A percentile compares a stretch with the other conserved stretches of the same genome.
Conservation (phyloP, 129 eudicot species). For the Chrysanthemum seticuspe region DNA sequence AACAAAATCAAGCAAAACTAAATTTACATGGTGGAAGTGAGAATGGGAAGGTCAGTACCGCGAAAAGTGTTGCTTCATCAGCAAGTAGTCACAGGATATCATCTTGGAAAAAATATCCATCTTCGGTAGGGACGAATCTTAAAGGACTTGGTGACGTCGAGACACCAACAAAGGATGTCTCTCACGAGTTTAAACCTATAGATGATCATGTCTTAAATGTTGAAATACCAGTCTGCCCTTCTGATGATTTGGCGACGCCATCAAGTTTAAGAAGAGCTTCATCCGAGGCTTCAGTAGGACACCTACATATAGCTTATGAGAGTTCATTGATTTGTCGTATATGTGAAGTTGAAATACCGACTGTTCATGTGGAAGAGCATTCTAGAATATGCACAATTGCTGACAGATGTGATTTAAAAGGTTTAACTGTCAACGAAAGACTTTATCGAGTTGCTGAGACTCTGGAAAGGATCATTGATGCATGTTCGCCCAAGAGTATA, state of each 20-base stretch:
- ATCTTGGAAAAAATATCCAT: constrained; percentile 83
- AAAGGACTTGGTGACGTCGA: constrained; percentile 50
- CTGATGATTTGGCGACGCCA: constrained; percentile 48
- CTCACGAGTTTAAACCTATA: constrained; percentile 39
- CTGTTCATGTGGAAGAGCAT: constrained; percentile 84
- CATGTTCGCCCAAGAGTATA: constrained; percentile 67
- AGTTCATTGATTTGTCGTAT: constrained; percentile 88
- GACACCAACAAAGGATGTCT: constrained; percentile 41
- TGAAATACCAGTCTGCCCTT: constrained; percentile 44
- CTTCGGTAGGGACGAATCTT: constrained; percentile 53
- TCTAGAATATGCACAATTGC: constrained; percentile 95
- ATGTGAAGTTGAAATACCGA: constrained; percentile 99
- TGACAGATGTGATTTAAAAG: constrained; percentile 97
- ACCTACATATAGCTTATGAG: constrained; percentile 53
- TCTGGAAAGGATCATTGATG: constrained; percentile 79
- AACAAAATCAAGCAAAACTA: constrained; percentile 37
- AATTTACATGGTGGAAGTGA: constrained; percentile 31
- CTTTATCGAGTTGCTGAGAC: constrained; percentile 87
- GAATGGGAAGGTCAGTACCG: constrained; percentile 58
- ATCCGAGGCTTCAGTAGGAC: constrained; percentile 56
- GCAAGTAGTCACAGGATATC: constrained; percentile 62
- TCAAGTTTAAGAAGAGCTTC: constrained; percentile 38
- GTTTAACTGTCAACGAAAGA: constrained; percentile 79
- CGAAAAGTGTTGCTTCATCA: constrained; percentile 63
- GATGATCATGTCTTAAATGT: constrained; percentile 40